A percentile compares a stretch with the other conserved stretches of the same genome.
Evolutionary conservation across 352 stramenopile genomes (phyloP).

Genomic region (Peronospora tabacina): DNA sequence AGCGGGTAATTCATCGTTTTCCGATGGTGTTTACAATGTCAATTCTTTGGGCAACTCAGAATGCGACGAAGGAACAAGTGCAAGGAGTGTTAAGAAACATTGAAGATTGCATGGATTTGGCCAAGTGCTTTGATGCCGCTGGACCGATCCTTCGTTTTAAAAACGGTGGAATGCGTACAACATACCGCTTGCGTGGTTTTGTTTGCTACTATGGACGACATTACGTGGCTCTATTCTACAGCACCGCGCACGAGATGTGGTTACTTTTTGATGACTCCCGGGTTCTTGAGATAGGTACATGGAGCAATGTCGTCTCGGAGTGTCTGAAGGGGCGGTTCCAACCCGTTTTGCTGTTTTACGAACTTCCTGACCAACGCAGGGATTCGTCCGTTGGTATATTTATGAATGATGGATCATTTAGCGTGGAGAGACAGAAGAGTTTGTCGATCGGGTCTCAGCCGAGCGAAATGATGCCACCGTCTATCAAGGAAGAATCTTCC

Average conservation of each 20-base stretch:
- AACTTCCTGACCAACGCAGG: slow-evolving; percentile 72
- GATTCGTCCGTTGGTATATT: slow-evolving; percentile 73
- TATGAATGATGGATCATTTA: slow-evolving; percentile 23
- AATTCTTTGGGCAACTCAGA: slow-evolving; percentile 70
- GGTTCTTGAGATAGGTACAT: slow-evolving; percentile 67
- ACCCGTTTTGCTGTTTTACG: slow-evolving; percentile 78
- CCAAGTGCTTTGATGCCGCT: slow-evolving; percentile 61
- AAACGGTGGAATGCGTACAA: slow-evolving; percentile 60
- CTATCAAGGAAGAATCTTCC: slow-evolving; percentile 47
- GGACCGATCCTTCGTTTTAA: slow-evolving; percentile 64
- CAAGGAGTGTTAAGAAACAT: slow-evolving; percentile 58
- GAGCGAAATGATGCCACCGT: slow-evolving; percentile 37
- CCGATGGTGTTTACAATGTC: slow-evolving; percentile 84
- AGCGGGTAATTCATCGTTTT: slow-evolving; percentile 77
- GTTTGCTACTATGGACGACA: slow-evolving; percentile 83
- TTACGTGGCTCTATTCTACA: slow-evolving; percentile 82
- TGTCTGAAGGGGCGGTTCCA: slow-evolving; percentile 80
- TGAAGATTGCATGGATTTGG: slow-evolving; percentile 58
- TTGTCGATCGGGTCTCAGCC: slow-evolving; percentile 51
- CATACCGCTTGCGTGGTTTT: slow-evolving; percentile 71
- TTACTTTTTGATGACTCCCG: slow-evolving; percentile 80
- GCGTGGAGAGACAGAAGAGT: slow-evolving; percentile 42
- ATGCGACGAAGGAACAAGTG: slow-evolving; percentile 67
- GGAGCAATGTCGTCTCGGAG: slow-evolving; percentile 65
- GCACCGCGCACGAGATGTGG: slow-evolving; percentile 80